Conservation (phyloP, 1,284 basidiomycete species). For the Moesziomyces parantarcticus region DNA sequence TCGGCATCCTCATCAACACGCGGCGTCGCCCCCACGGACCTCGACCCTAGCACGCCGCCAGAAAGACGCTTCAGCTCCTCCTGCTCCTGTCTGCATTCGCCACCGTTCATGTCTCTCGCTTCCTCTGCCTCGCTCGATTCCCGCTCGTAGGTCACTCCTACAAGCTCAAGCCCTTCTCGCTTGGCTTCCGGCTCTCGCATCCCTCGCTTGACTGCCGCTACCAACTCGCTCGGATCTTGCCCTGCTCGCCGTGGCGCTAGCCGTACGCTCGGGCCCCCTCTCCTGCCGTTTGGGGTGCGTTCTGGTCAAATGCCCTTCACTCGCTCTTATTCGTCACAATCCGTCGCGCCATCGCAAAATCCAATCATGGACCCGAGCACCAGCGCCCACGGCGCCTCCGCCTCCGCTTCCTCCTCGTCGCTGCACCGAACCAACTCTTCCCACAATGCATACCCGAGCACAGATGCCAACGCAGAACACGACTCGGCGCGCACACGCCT, state of each 20-base stretch:
- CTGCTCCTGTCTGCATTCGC: background rate
- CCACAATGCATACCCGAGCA: conserved; percentile 2
- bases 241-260: background rate
- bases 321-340: conserved; percentile 14
- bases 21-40: background rate
- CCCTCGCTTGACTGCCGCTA: conserved; percentile 1
- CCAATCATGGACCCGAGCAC: background rate
- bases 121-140: background rate
- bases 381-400: conserved; percentile 5
- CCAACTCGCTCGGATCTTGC: background rate
- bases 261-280: too few species aligned
- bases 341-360: background rate
- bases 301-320: conserved; percentile 14
- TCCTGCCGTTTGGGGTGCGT: too few species aligned
- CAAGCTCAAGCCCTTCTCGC: conserved; percentile 1
- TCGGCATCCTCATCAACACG: background rate
- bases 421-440: conserved; percentile 3
- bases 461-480: conserved; percentile 6
- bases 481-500: conserved; percentile 22
- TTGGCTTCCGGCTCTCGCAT: background rate
- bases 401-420: conserved; percentile 7
- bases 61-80: too few species aligned
- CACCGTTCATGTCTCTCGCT: background rate
- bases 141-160: conserved; percentile 1
- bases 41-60: too few species aligned